These are phyloP conservation scores for Platismatia glauca DNA, from an alignment of 495 filamentous ascomycete species.

Conservation along the genomic window DNA sequence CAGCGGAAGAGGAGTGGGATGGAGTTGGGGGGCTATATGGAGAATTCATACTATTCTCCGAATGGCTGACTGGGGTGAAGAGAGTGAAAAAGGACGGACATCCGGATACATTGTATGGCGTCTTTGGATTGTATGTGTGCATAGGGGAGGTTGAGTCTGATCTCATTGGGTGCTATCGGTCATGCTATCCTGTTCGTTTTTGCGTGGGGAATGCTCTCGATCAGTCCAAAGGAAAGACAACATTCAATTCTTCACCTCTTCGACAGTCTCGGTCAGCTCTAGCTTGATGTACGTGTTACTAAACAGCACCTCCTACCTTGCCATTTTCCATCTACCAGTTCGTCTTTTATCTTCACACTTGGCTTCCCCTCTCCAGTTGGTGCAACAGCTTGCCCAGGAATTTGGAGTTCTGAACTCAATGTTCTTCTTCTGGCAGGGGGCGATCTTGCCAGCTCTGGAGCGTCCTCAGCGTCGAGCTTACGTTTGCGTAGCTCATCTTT, in stretches of 20 bases:
- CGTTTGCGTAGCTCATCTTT: not conserved
- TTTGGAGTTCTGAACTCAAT: not conserved
- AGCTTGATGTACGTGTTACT: not conserved
- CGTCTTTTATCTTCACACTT: not conserved
- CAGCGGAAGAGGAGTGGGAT: slow-evolving; percentile 18
- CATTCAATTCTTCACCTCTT: not conserved
- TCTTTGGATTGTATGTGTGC: not conserved
- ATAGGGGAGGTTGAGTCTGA: not conserved
- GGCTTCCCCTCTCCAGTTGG: not conserved
- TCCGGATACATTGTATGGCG: not conserved
- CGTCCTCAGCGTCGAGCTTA: not conserved
- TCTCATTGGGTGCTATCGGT: not conserved
- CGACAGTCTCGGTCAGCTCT: not conserved
- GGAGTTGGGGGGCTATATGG: not conserved
- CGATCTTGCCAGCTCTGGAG: not conserved
- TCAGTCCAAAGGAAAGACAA: not conserved
- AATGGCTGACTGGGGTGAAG: not conserved
- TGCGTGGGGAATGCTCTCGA: not conserved
- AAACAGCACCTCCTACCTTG: not conserved
- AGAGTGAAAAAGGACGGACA: not conserved
- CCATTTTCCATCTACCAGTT: not conserved
- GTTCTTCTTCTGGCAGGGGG: not conserved
- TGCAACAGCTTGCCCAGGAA: not conserved
- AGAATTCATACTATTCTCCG: not conserved
- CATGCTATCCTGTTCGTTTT: not conserved